A percentile compares a stretch with the other conserved stretches of the same genome.
These are phyloP conservation scores for Teratosphaeriaceae sp. DNA, from an alignment of 2,329 filamentous ascomycete genomes.

Conservation along the genomic window DNA sequence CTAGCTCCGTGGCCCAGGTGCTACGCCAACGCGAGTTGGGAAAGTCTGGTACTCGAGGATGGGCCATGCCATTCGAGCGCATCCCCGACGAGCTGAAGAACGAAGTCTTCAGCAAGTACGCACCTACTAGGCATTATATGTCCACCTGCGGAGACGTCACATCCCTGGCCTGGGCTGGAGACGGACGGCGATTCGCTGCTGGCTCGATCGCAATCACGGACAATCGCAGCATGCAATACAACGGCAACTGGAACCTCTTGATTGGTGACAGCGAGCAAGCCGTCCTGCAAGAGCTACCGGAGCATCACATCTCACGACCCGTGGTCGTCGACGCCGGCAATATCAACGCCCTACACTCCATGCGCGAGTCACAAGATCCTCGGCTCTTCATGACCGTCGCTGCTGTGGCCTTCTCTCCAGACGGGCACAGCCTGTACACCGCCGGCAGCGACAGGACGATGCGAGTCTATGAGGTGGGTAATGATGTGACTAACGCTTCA, in stretches of 20 bases:
- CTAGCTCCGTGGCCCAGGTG: slow-evolving; percentile 14
- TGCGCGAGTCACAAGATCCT: slow-evolving; percentile 44
- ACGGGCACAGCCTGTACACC: slow-evolving; percentile 26
- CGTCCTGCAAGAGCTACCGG: slow-evolving; percentile 45
- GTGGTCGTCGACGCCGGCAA: slow-evolving; percentile 28
- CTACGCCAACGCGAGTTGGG: slow-evolving; percentile 25
- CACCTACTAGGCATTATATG: slow-evolving; percentile 43
- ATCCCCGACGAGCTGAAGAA: slow-evolving; percentile 22
- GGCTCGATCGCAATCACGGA: slow-evolving; percentile 53
- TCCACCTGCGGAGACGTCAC: slow-evolving; percentile 54
- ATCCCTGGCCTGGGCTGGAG: slow-evolving; percentile 49
- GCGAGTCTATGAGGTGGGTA: slow-evolving; percentile 27
- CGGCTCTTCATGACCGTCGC: slow-evolving; percentile 52
- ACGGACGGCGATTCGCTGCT: slow-evolving; percentile 49
- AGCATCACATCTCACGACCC: slow-evolving; percentile 44
- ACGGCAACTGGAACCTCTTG: slow-evolving; percentile 51
- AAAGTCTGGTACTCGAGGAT: slow-evolving; percentile 11
- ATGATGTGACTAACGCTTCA: slow-evolving; percentile 7
- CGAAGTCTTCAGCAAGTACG: slow-evolving; percentile 35
- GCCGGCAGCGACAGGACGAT: slow-evolving; percentile 50
- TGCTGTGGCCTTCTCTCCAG: slow-evolving; percentile 45
- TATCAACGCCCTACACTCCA: slow-evolving; percentile 39
- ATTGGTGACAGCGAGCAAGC: slow-evolving; percentile 41
- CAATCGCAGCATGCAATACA: slow-evolving; percentile 53
- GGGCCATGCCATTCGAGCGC: slow-evolving; percentile 7